Evolutionary conservation across 1,284 basidiomycete genomes (phyloP).

Genomic region (Cryptococcus floricola): DNA sequence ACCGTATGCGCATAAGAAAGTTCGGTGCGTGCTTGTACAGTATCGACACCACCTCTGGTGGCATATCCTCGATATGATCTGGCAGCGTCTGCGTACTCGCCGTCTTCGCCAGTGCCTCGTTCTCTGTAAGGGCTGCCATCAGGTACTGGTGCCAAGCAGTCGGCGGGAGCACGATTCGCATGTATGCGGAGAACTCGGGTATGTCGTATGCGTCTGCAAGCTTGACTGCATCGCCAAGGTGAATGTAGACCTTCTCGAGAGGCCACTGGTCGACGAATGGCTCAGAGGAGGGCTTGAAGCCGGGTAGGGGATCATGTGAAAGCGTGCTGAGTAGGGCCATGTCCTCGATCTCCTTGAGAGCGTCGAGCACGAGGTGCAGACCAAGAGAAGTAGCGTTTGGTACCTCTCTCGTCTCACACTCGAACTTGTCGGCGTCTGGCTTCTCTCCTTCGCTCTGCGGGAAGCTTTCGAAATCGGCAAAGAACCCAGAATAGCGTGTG

Average conservation of each 20-base stretch:
- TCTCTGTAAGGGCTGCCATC: not conserved
- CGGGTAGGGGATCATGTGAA: not conserved
- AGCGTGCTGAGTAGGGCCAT: not conserved
- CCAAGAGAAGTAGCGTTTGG: slow-evolving; percentile 1
- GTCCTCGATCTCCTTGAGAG: not conserved
- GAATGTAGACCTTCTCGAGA: not conserved
- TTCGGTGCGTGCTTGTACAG: not conserved
- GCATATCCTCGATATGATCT: not conserved
- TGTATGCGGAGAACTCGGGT: not conserved
- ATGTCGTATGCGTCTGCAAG: slow-evolving; percentile 6
- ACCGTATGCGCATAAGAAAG: not conserved
- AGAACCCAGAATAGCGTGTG: not conserved
- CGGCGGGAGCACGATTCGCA: not conserved
- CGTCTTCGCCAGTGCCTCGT: not conserved
- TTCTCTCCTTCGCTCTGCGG: not conserved
- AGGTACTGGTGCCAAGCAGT: not conserved
- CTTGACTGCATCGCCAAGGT: not conserved
- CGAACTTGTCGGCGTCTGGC: not conserved
- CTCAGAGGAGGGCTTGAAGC: not conserved
- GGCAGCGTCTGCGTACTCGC: not conserved
- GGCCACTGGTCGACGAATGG: not conserved
- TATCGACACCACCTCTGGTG: not conserved
- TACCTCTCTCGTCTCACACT: not conserved
- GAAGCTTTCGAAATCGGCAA: not conserved
- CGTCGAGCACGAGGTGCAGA: not conserved